phyloP scores from a whole-genome alignment of 805 yeast genomes.

The Pichia paraexigua region DNA sequence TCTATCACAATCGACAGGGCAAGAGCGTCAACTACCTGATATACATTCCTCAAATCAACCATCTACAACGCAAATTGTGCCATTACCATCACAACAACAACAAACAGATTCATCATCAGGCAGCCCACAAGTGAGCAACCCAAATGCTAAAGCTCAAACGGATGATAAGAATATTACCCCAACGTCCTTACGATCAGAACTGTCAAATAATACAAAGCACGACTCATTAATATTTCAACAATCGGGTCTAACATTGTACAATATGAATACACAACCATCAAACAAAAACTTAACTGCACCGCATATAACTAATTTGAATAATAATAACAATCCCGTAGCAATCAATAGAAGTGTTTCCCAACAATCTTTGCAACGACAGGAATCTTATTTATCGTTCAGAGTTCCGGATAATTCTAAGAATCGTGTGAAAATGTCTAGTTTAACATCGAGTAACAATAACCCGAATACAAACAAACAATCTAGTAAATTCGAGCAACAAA shows the following conservation, averaged over 20 bases:
- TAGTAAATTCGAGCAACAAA: neutral
- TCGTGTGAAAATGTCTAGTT: neutral
- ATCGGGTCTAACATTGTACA: constrained; percentile 15
- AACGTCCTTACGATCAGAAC: neutral
- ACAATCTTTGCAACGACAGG: constrained; percentile 16
- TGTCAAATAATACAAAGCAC: constrained; percentile 3
- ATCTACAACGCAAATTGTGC: neutral
- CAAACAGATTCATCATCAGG: neutral
- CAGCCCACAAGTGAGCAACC: neutral
- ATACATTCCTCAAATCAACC: neutral
- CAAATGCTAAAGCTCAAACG: neutral
- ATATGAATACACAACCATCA: constrained; percentile 8
- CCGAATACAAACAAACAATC: neutral
- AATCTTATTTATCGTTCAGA: constrained; percentile 13
- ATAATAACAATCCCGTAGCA: neutral
- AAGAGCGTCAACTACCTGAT: neutral
- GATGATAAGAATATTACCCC: neutral
- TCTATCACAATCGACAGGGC: neutral
- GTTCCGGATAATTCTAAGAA: constrained; percentile 4
- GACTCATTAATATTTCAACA: constrained; percentile 21
- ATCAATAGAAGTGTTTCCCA: constrained; percentile 5
- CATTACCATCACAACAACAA: neutral
- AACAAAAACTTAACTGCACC: neutral
- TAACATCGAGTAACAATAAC: neutral
- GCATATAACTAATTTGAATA: neutral